Conservation (phyloP, 1,284 basidiomycete species). For the Sphaerobolus stellatus region DNA sequence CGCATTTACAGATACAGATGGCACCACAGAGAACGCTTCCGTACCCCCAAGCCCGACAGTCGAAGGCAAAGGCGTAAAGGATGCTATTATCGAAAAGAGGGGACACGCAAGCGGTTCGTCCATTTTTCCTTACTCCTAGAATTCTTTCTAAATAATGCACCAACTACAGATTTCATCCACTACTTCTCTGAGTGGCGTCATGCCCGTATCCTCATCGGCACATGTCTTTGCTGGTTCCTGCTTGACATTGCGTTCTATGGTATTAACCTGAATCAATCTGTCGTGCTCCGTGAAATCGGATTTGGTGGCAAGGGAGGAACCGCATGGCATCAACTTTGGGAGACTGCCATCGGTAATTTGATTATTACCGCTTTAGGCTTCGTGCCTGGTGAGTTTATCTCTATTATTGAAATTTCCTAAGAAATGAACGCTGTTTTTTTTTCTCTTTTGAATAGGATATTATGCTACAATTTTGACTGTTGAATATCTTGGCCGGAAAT, state of each 20-base stretch:
- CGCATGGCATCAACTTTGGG: conserved; percentile 63
- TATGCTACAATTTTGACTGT: conserved; percentile 69
- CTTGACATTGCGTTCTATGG: conserved; percentile 69
- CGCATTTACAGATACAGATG: too few relatives aligned
- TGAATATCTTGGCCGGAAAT: conserved; percentile 70
- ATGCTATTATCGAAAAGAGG: conserved; percentile 30
- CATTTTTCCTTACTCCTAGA: not conserved
- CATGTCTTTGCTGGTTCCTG: conserved; percentile 55
- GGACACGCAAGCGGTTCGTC: conserved; percentile 31
- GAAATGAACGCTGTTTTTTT: conserved; percentile 24
- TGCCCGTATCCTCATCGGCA: conserved; percentile 51
- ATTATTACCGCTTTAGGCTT: conserved; percentile 73
- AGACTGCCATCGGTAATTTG: conserved; percentile 62
- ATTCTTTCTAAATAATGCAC: conserved; percentile 6
- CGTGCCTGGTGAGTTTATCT: conserved; percentile 57
- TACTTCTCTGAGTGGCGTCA: conserved; percentile 62
- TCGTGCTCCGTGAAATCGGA: conserved; percentile 68
- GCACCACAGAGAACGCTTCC: not conserved
- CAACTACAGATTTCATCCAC: conserved; percentile 40
- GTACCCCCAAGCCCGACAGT: conserved; percentile 12
- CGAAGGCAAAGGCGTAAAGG: conserved; percentile 10
- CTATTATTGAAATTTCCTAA: conserved; percentile 6
- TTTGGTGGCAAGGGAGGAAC: conserved; percentile 56
- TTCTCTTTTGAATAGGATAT: conserved; percentile 52
- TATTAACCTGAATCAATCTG: conserved; percentile 71